These are phyloP conservation scores for Tuber borchii DNA, from an alignment of 495 filamentous ascomycete species.

Conservation along the genomic window DNA sequence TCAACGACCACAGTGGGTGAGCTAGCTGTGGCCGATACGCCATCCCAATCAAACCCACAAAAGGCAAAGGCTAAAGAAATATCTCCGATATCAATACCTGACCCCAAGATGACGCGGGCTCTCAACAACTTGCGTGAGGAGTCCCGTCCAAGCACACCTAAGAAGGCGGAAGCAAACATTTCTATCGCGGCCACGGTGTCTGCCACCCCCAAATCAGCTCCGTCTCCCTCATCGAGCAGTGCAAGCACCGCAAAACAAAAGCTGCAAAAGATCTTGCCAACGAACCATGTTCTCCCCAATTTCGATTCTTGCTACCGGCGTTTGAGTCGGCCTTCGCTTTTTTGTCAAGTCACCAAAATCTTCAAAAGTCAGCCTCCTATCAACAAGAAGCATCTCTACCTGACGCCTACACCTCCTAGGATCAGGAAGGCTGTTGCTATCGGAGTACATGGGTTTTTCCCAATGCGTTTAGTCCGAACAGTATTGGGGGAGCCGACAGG, in stretches of 20 bases:
- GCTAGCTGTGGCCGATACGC: slow-evolving; percentile 32
- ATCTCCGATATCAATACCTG: slow-evolving; percentile 14
- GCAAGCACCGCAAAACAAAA: slow-evolving; percentile 20
- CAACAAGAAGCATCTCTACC: slow-evolving; percentile 61
- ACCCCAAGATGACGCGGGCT: slow-evolving; percentile 23
- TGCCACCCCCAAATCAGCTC: slow-evolving; percentile 18
- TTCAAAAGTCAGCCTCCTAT: slow-evolving; percentile 54
- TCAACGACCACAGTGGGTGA: slow-evolving; percentile 28
- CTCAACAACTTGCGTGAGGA: slow-evolving; percentile 32
- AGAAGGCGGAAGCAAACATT: slow-evolving; percentile 21
- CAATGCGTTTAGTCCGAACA: slow-evolving; percentile 71
- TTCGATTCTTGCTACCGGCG: slow-evolving; percentile 50
- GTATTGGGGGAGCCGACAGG: slow-evolving; percentile 92
- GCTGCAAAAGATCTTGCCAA: slow-evolving; percentile 27
- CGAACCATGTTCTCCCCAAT: slow-evolving; percentile 40
- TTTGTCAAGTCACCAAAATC: slow-evolving; percentile 63
- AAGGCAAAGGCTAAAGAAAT: slow-evolving; percentile 37
- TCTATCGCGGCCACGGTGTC: slow-evolving; percentile 9
- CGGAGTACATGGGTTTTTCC: slow-evolving; percentile 91
- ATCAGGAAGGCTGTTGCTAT: slow-evolving; percentile 83
- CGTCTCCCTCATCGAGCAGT: slow-evolving; percentile 20
- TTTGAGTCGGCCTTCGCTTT: slow-evolving; percentile 61
- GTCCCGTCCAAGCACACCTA: slow-evolving; percentile 16
- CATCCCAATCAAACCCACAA: slow-evolving; percentile 33
- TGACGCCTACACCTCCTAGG: slow-evolving; percentile 61